Evolutionary conservation across 768 basidiomycete genomes (phyloP), one percentile per base, ranked within the genome.

Genomic region (Imleria badia): DNA sequence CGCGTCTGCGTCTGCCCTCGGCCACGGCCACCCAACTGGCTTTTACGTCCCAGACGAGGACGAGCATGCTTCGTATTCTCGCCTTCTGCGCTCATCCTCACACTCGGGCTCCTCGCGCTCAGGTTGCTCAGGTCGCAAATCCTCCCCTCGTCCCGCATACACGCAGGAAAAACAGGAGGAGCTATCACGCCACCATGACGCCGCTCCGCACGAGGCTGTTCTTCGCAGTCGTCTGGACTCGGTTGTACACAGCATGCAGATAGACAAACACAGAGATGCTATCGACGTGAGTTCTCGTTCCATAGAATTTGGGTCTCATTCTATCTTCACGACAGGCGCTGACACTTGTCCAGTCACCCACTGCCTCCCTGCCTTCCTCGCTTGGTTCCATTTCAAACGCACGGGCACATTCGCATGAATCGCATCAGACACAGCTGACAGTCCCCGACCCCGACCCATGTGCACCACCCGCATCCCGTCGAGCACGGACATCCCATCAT

Each of bases 171-270:
- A 65, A 36, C 56, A 57, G 44, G 54, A 62, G 50, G 59, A 65
- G 8, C 47, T 58, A 12, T 62, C 50, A 6, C 63, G 59, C 55
- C 56, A 63, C 52, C 62, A 65, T 35, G 70, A 70, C 22, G 54
- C 76, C 48, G 60, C 76, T 15, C 82, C 80, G 1, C 83, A 81
- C 49, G 81, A 79, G 60, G 79, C 79, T 41, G 83, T 80, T 22
- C 72, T 84, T 23, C 75, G 79, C 9, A 77, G 73, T 45, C 73
- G 80, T 12, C 68, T 84, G 17, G 84, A 85, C 69, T 67, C 77
- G 2, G 81, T 82, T 43, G 63, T 85, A n/a, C 66, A 69, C 53
- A 66, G 68, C 56, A 64, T 64, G 61, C 47, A 50, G 19, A 63
- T 68, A 58, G 63, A 68, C 49, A 65, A 12, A 35, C 68, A 65